These are phyloP conservation scores for Salvia sclarea DNA, from an alignment of 305 asterid genomes.

Conservation along the genomic window DNA sequence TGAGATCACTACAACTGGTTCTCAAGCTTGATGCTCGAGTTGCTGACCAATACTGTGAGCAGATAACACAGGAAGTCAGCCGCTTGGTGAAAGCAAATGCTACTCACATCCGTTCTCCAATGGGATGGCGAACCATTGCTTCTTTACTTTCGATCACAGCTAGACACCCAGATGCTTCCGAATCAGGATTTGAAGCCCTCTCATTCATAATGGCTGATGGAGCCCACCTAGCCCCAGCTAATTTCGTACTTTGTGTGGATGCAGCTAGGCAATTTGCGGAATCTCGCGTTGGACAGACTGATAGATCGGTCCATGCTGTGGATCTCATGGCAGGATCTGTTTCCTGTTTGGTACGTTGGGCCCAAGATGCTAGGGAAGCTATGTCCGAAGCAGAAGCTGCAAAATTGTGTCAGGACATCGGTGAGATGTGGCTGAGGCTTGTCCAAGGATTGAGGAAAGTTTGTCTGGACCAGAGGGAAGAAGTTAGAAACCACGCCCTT, in stretches of 20 bases:
- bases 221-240: conserved; percentile 79
- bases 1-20: conserved; percentile 82
- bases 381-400: conserved; percentile 66
- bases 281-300: conserved; percentile 91
- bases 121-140: conserved; percentile 90
- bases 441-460: conserved; percentile 87
- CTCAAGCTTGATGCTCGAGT: conserved; percentile 93
- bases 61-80: conserved; percentile 90
- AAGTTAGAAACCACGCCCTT: conserved; percentile 90
- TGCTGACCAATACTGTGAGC: conserved; percentile 95
- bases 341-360: conserved; percentile 76
- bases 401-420: conserved; percentile 76
- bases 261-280: conserved; percentile 95
- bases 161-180: conserved; percentile 93
- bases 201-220: conserved; percentile 85
- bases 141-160: conserved; percentile 83
- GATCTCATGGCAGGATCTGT: conserved; percentile 82
- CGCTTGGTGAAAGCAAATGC: conserved; percentile 90
- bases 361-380: conserved; percentile 68
- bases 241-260: conserved; percentile 72
- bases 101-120: conserved; percentile 66
- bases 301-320: conserved; percentile 75
- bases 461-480: conserved; percentile 95
- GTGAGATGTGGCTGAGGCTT: conserved; percentile 97
- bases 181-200: conserved; percentile 89